Percentiles rank a stretch among this genome's conserved stretches.
These are phyloP conservation scores for Miamiensis avidus DNA, from an alignment of 169 alveolate genomes.

Conservation along the genomic window DNA sequence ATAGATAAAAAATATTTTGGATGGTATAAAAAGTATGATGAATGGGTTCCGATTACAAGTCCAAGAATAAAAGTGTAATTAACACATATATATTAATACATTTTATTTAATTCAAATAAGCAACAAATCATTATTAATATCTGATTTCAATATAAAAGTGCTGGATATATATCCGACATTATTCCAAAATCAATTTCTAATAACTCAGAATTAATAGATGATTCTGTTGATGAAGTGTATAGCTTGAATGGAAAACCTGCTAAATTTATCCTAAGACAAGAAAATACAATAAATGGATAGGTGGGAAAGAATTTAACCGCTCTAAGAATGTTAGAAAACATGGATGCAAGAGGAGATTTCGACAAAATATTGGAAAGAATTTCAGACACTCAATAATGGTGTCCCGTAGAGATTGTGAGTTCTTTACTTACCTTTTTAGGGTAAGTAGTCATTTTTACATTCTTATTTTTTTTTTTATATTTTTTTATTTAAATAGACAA, in stretches of 20 bases:
- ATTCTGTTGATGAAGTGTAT: background rate
- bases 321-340: background rate
- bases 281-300: background rate
- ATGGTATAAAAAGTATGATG: conserved; percentile 4
- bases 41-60: conserved; percentile 6
- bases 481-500: too few relatives aligned
- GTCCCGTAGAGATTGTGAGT: background rate
- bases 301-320: background rate
- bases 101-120: too few relatives aligned
- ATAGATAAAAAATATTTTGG: conserved; percentile 12
- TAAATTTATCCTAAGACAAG: background rate
- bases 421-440: background rate
- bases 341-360: background rate
- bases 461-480: too few relatives aligned
- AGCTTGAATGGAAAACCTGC: background rate
- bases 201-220: background rate
- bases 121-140: too few relatives aligned
- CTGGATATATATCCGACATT: background rate
- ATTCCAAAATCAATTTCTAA: background rate
- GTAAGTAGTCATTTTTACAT: too few relatives aligned
- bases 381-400: background rate
- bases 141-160: too few relatives aligned
- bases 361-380: background rate
- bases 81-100: too few relatives aligned
- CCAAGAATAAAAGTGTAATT: conserved; percentile 17